Conservation (phyloP, 148 eudicot genomes). For the Dianthus caryophyllus region DNA sequence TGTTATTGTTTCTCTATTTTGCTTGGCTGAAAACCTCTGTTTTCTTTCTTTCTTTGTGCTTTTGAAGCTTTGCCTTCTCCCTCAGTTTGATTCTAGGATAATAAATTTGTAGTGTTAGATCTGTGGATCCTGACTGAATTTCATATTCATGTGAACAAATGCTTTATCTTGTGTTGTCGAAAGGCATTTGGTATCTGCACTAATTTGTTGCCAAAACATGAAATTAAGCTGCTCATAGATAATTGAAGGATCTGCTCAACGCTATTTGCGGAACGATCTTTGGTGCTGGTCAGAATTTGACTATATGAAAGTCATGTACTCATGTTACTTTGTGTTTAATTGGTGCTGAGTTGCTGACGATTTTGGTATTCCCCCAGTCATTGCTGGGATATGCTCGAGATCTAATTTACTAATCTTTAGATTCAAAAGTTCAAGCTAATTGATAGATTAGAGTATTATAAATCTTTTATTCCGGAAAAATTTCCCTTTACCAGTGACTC, state of each 20-base stretch:
- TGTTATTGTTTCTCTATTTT: constrained; percentile 9
- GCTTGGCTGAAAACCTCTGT: neutral
- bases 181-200: neutral
- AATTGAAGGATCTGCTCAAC: too few relatives aligned
- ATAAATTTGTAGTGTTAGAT: neutral
- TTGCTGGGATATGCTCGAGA: neutral
- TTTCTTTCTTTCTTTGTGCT: neutral
- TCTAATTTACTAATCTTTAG: neutral
- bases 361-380: neutral
- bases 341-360: too few relatives aligned
- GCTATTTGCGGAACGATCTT: too few relatives aligned
- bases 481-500: neutral
- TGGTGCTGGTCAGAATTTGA: neutral
- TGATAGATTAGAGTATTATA: too few relatives aligned
- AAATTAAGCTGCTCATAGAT: too few relatives aligned
- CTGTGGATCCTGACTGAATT: neutral
- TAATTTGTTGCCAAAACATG: neutral
- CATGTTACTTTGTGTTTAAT: too few relatives aligned
- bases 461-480: too few relatives aligned
- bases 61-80: neutral
- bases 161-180: neutral
- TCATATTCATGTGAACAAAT: neutral
- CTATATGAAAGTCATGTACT: neutral
- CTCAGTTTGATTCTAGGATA: neutral
- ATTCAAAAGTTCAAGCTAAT: neutral